These are phyloP conservation scores for Coniochaeta sp. DNA, from an alignment of 2,329 filamentous ascomycete species.

Conservation along the genomic window DNA sequence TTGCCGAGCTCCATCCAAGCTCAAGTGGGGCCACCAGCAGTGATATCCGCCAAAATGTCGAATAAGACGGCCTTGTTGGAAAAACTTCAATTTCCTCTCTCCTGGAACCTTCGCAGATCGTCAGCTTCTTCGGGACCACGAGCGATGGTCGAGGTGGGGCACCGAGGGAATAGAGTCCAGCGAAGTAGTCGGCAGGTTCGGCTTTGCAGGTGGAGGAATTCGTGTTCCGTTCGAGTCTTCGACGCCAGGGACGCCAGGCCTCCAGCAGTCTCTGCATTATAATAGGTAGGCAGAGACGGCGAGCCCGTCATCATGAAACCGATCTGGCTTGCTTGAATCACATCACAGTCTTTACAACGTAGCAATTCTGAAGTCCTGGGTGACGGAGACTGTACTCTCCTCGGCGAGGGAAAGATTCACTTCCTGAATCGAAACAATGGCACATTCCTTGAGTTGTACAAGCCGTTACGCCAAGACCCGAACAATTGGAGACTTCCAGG, in stretches of 20 bases:
- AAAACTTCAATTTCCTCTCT: neutral
- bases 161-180: neutral
- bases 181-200: neutral
- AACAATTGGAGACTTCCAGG: neutral
- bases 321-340: no score
- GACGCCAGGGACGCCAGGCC: no score
- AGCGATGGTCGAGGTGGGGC: neutral
- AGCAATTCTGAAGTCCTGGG: no score
- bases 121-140: neutral
- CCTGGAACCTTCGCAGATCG: neutral
- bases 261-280: neutral
- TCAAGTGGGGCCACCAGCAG: neutral
- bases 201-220: neutral
- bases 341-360: no score
- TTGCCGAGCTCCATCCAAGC: neutral
- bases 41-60: neutral
- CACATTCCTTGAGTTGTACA: neutral
- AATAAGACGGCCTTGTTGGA: neutral
- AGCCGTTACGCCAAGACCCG: neutral
- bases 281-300: no score
- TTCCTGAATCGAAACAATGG: neutral
- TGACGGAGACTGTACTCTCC: no score
- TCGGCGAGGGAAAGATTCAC: neutral
- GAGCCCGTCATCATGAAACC: no score
- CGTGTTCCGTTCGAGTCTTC: neutral